phyloP scores from a whole-genome alignment of 176 grass and related monocot species.

The Phragmites australis region DNA sequence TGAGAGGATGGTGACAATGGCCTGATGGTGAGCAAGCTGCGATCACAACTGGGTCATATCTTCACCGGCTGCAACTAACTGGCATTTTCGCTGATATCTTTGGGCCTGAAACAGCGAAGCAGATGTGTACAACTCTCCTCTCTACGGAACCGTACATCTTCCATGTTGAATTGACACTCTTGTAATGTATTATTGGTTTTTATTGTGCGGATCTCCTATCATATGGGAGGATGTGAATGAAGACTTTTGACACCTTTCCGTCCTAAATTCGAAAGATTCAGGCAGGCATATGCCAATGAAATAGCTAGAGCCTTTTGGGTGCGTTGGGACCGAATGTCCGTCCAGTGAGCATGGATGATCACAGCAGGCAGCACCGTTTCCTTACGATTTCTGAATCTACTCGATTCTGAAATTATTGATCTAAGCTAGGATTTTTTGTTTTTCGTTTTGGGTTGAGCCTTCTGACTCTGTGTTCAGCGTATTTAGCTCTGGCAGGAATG shows the following conservation, averaged over 20 bases:
- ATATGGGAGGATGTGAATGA: slow-evolving; percentile 45
- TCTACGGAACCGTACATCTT: slow-evolving; percentile 50
- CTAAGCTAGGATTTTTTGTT: not conserved
- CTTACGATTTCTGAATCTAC: not conserved
- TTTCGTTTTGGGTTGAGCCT: not conserved
- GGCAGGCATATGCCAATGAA: slow-evolving; percentile 30
- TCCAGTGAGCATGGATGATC: slow-evolving; percentile 1
- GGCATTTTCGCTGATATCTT: slow-evolving; percentile 24
- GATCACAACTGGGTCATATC: not conserved
- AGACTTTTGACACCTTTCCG: not conserved
- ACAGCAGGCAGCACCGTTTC: not conserved
- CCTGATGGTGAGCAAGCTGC: slow-evolving; percentile 31
- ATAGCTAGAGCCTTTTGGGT: slow-evolving; percentile 3
- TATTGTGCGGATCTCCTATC: slow-evolving; percentile 50
- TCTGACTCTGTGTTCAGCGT: not conserved
- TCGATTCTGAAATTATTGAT: not conserved
- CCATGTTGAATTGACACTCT: slow-evolving; percentile 52
- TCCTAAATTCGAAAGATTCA: slow-evolving; percentile 27
- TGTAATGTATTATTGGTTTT: slow-evolving; percentile 57
- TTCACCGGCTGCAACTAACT: slow-evolving; percentile 35
- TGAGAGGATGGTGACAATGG: slow-evolving; percentile 56
- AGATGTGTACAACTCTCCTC: slow-evolving; percentile 46
- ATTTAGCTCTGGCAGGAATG: not conserved
- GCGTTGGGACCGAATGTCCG: slow-evolving; percentile 9
- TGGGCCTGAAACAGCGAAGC: slow-evolving; percentile 31